Evolutionary conservation across 352 stramenopile genomes (phyloP).

Genomic region (Phytophthora pini): DNA sequence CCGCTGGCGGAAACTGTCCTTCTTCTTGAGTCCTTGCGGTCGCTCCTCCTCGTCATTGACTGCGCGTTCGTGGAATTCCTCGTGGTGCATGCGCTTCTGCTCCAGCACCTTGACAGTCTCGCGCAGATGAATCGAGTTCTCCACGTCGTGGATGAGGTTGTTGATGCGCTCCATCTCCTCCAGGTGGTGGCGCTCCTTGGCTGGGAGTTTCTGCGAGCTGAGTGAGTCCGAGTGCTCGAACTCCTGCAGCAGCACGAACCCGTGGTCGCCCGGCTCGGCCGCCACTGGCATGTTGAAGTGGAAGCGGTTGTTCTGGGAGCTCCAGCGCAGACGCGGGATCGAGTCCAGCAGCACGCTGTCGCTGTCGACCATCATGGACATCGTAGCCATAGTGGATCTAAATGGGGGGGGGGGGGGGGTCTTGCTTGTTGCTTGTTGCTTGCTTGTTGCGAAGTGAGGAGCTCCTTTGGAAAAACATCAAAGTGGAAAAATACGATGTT

Average conservation of each 20-base stretch:
- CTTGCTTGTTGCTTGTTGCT: conserved; percentile 23
- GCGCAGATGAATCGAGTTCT: conserved; percentile 68
- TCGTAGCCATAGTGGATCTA: conserved; percentile 43
- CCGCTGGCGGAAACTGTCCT: conserved; percentile 49
- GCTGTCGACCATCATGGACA: conserved; percentile 53
- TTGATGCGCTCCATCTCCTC: conserved; percentile 84
- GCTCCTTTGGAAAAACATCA: neutral
- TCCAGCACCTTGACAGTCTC: conserved; percentile 68
- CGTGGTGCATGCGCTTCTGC: conserved; percentile 63
- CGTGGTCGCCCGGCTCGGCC: conserved; percentile 58
- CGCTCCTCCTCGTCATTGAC: conserved; percentile 64
- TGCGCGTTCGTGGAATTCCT: conserved; percentile 66
- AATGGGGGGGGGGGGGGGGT: neutral
- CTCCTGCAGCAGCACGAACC: conserved; percentile 79
- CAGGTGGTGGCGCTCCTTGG: conserved; percentile 62
- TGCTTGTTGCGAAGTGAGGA: conserved; percentile 35
- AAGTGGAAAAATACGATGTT: conserved; percentile 11
- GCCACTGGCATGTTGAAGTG: conserved; percentile 76
- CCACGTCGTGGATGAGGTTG: conserved; percentile 71
- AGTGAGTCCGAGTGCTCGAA: conserved; percentile 65
- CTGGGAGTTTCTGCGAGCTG: conserved; percentile 45
- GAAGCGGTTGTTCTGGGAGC: conserved; percentile 75
- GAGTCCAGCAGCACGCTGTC: conserved; percentile 50
- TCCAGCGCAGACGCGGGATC: conserved; percentile 80
- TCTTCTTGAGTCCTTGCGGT: conserved; percentile 50